Percentiles rank a stretch among this genome's conserved stretches.
Evolutionary conservation across 2,329 filamentous ascomycete species (phyloP).

Genomic region (Hypomyces perniciosus): DNA sequence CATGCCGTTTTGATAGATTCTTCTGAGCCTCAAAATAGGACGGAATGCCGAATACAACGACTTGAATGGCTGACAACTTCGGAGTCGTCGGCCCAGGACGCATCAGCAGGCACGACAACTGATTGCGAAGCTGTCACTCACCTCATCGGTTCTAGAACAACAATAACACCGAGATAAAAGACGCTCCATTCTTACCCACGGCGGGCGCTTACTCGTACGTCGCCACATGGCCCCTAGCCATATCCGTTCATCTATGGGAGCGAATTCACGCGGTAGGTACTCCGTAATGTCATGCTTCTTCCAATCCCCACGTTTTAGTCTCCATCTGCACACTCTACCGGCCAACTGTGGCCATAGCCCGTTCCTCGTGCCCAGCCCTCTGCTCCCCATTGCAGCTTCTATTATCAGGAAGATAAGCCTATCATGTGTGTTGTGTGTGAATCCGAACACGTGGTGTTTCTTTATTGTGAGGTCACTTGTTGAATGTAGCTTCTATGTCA

Average conservation of each 20-base stretch:
- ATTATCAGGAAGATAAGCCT: slow-evolving; percentile 3
- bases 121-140: not conserved
- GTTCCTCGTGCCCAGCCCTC: slow-evolving; percentile 25
- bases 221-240: slow-evolving; percentile 6
- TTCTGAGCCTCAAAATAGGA: not conserved
- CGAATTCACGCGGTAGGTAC: slow-evolving; percentile 3
- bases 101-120: not conserved
- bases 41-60: no score
- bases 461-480: not conserved
- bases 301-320: slow-evolving; percentile 20
- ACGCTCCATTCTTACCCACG: not conserved
- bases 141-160: not conserved
- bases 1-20: not conserved
- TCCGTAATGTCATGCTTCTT: slow-evolving; percentile 21
- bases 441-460: slow-evolving; percentile 5
- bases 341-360: slow-evolving; percentile 25
- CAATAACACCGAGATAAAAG: not conserved
- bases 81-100: no score
- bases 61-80: no score
- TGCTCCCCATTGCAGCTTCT: slow-evolving; percentile 21
- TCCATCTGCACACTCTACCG: slow-evolving; percentile 14
- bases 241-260: not conserved
- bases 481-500: not conserved
- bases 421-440: slow-evolving; percentile 7
- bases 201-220: not conserved